Percentiles rank a stretch among this genome's conserved stretches.
Evolutionary conservation across 495 filamentous ascomycete genomes (phyloP).

Genomic region (Collariella sp.): DNA sequence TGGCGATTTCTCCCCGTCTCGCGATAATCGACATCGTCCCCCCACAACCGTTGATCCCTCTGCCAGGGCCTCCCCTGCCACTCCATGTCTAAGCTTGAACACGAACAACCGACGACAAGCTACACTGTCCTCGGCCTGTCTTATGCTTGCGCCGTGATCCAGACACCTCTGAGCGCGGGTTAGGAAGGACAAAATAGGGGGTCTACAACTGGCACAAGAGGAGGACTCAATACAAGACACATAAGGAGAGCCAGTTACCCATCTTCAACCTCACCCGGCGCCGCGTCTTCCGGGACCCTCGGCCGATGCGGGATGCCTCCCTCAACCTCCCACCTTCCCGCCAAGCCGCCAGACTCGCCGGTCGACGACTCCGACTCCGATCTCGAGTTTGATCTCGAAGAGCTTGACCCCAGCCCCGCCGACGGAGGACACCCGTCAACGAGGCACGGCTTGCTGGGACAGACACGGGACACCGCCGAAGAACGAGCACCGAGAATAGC

Average conservation of each 20-base stretch:
- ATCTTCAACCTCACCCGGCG: not conserved
- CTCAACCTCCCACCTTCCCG: conserved; percentile 40
- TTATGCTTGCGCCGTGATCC: conserved; percentile 1
- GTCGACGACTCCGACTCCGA: conserved; percentile 54
- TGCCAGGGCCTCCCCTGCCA: too few species aligned
- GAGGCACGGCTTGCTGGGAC: conserved; percentile 33
- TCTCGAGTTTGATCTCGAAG: conserved; percentile 62
- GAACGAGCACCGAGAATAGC: conserved; percentile 55
- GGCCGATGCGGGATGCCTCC: conserved; percentile 46
- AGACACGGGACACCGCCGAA: conserved; percentile 30
- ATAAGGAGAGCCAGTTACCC: not conserved
- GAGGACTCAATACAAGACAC: not conserved
- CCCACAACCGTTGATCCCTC: too few species aligned
- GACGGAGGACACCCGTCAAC: conserved; percentile 17
- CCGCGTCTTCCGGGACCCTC: conserved; percentile 6
- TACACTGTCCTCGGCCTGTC: not conserved
- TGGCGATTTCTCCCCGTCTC: not conserved
- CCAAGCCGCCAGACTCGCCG: conserved; percentile 44
- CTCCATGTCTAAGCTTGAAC: too few species aligned
- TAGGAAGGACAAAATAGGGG: not conserved
- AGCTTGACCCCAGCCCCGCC: conserved; percentile 55
- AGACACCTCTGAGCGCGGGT: not conserved
- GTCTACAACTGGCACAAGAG: not conserved
- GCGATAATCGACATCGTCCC: too few species aligned
- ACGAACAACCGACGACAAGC: not conserved